phyloP scores from a whole-genome alignment of 1,284 basidiomycete genomes.

The Austroboletus niveus region DNA sequence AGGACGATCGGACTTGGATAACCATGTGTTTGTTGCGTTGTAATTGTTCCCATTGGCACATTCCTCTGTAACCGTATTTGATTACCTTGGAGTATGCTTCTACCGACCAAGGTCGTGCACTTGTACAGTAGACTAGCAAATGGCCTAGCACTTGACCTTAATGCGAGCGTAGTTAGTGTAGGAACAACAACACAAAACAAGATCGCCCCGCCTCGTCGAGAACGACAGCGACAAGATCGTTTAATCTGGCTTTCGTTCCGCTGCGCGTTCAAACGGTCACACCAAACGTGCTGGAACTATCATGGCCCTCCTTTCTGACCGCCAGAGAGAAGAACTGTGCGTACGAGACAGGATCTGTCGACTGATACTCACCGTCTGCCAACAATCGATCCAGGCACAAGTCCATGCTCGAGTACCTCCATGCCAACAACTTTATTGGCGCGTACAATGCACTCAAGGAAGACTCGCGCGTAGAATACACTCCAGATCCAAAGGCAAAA shows the following conservation, averaged over 20 bases:
- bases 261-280: constrained; percentile 10
- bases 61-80: constrained; percentile 11
- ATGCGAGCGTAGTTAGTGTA: background rate
- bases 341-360: constrained; percentile 29
- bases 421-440: constrained; percentile 59
- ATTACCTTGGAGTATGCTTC: constrained; percentile 5
- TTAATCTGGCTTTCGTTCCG: constrained; percentile 1
- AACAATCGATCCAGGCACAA: constrained; percentile 58
- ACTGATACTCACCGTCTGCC: constrained; percentile 12
- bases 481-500: constrained; percentile 79
- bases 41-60: constrained; percentile 35
- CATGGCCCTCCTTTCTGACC: constrained; percentile 65
- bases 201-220: constrained; percentile 14
- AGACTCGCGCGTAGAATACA: constrained; percentile 64
- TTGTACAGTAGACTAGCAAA: background rate
- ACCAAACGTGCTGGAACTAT: constrained; percentile 14
- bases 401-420: constrained; percentile 83
- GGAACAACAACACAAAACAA: constrained; percentile 35
- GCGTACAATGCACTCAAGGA: constrained; percentile 64
- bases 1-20: constrained; percentile 66
- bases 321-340: constrained; percentile 84
- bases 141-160: too few relatives aligned
- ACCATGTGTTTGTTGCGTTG: constrained; percentile 55
- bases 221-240: constrained; percentile 11
- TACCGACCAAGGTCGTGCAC: background rate